Evolutionary conservation across 2,329 filamentous ascomycete genomes (phyloP).

Genomic region (Colletotrichum filicis): DNA sequence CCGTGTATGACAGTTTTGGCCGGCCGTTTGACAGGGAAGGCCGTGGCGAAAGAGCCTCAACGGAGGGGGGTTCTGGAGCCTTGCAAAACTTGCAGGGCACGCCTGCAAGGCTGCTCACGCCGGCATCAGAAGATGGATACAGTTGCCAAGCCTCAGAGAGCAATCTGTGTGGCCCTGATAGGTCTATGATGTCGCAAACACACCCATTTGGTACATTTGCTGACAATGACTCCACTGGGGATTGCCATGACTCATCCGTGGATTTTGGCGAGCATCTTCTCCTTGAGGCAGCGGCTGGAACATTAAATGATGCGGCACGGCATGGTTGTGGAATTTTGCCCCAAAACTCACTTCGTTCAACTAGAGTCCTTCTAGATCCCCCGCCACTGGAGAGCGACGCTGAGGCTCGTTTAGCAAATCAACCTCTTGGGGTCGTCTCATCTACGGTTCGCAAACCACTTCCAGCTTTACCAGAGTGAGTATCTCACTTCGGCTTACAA

Average conservation of each 20-base stretch:
- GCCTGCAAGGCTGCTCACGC: conserved; percentile 5
- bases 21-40: neutral
- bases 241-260: neutral
- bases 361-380: neutral
- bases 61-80: neutral
- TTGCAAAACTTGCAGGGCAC: neutral
- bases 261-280: neutral
- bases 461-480: conserved; percentile 52
- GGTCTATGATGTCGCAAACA: neutral
- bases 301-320: neutral
- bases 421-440: neutral
- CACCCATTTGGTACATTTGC: neutral
- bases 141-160: neutral
- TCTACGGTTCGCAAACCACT: conserved; percentile 52
- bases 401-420: conserved; percentile 24
- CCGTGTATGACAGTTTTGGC: conserved; percentile 19
- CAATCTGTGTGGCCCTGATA: neutral
- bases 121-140: conserved; percentile 6
- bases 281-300: neutral
- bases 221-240: neutral
- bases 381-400: neutral
- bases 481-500: conserved; percentile 29
- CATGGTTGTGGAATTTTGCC: neutral
- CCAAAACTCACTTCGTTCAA: neutral
- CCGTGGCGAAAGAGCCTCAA: neutral